A percentile compares a stretch with the other conserved stretches of the same genome.
These are phyloP conservation scores for Dendryphion nanum DNA, from an alignment of 2,329 filamentous ascomycete species.

Conservation along the genomic window DNA sequence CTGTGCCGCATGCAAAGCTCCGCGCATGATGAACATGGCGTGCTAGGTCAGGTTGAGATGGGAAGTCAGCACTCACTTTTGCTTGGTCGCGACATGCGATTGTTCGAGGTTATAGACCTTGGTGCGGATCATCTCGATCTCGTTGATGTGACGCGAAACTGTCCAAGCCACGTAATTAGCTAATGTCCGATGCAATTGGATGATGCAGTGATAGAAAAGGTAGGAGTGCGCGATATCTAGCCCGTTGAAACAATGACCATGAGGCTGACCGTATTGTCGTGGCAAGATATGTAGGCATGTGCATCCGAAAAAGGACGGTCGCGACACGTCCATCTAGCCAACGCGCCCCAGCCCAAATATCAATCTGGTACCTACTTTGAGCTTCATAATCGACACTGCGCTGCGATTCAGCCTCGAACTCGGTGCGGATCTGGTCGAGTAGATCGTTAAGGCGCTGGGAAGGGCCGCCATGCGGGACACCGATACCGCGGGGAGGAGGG, in stretches of 20 bases:
- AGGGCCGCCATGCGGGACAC: slow-evolving; percentile 54
- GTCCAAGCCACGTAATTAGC: too few relatives aligned
- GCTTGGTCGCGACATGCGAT: slow-evolving; percentile 81
- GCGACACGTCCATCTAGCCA: too few relatives aligned
- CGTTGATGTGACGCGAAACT: slow-evolving; percentile 89
- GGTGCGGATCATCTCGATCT: slow-evolving; percentile 90
- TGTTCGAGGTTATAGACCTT: slow-evolving; percentile 95
- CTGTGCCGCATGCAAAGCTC: slow-evolving; percentile 9
- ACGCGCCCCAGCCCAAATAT: too few relatives aligned
- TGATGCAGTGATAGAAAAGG: too few relatives aligned
- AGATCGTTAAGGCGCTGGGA: slow-evolving; percentile 84
- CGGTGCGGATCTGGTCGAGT: slow-evolving; percentile 82
- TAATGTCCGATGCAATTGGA: too few relatives aligned
- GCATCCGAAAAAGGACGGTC: too few relatives aligned
- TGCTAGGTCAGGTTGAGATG: too few relatives aligned
- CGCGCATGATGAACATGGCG: too few relatives aligned
- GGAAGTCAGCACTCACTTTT: slow-evolving; percentile 65
- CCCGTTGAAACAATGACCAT: too few relatives aligned
- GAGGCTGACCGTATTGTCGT: too few relatives aligned
- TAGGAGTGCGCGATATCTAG: too few relatives aligned
- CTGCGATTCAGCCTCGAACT: slow-evolving; percentile 83
- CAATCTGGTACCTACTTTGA: slow-evolving; percentile 80
- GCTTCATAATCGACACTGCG: slow-evolving; percentile 86
- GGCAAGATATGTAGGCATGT: too few relatives aligned
- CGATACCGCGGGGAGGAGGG: slow-evolving; percentile 77